Conservation (phyloP, 768 basidiomycete species). For the Lyophyllum atratum region DNA sequence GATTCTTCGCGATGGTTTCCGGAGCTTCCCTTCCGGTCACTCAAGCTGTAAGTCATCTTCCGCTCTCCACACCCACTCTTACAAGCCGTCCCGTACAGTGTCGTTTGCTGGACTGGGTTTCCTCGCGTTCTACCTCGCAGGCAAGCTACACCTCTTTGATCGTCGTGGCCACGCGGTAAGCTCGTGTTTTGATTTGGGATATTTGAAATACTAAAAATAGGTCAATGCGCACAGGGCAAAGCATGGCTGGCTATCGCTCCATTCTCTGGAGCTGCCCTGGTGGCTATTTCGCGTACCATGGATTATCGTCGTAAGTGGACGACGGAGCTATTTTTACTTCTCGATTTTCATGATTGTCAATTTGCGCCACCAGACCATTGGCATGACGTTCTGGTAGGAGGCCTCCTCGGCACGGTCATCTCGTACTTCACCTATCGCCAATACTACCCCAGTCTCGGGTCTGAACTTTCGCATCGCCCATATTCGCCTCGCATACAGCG, state of each 20-base stretch:
- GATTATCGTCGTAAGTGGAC: slow-evolving; percentile 76
- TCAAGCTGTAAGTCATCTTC: slow-evolving; percentile 64
- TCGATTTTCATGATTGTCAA: slow-evolving; percentile 9
- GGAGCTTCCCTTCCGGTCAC: slow-evolving; percentile 92
- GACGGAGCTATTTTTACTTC: background rate
- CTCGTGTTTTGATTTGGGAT: background rate
- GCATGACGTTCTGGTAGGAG: slow-evolving; percentile 87
- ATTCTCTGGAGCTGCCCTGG: slow-evolving; percentile 72
- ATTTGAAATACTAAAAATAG: background rate
- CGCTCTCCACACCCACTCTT: background rate
- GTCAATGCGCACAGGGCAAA: slow-evolving; percentile 51
- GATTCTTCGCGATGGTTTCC: slow-evolving; percentile 80
- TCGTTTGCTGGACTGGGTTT: slow-evolving; percentile 94
- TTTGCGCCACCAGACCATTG: slow-evolving; percentile 67
- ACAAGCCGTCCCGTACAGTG: slow-evolving; percentile 42
- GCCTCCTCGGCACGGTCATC: slow-evolving; percentile 68
- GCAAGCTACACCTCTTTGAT: slow-evolving; percentile 92
- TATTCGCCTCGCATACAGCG: slow-evolving; percentile 66
- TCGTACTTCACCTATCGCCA: slow-evolving; percentile 81
- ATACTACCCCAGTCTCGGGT: slow-evolving; percentile 77
- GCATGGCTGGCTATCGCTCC: slow-evolving; percentile 85
- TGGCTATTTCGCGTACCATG: slow-evolving; percentile 88
- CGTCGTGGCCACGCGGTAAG: slow-evolving; percentile 69
- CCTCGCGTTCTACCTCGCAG: slow-evolving; percentile 84
- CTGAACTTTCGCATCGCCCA: slow-evolving; percentile 66